These are phyloP conservation scores for Zasmidium angulare DNA, from an alignment of 2,329 filamentous ascomycete genomes.

Conservation along the genomic window DNA sequence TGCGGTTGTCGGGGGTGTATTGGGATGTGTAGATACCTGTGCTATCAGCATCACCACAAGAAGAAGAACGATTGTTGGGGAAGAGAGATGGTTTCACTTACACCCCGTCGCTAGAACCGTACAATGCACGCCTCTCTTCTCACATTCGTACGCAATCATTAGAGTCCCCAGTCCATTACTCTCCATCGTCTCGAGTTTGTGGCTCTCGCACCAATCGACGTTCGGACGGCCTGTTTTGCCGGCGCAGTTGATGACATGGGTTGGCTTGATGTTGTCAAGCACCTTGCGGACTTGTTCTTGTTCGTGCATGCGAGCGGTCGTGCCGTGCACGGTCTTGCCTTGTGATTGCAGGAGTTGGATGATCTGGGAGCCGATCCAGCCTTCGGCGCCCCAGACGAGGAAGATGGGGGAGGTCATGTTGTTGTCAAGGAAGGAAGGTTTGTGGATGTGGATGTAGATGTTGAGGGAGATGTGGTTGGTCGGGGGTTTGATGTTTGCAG, in stretches of 20 bases:
- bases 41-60: neutral
- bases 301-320: slow-evolving; percentile 66
- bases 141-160: slow-evolving; percentile 64
- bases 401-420: slow-evolving; percentile 43
- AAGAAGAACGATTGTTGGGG: neutral
- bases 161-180: slow-evolving; percentile 67
- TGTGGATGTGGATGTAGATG: neutral
- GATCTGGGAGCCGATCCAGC: slow-evolving; percentile 64
- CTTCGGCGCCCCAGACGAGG: slow-evolving; percentile 65
- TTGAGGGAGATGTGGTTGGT: neutral
- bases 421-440: neutral
- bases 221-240: slow-evolving; percentile 67
- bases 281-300: slow-evolving; percentile 57
- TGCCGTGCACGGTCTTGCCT: slow-evolving; percentile 61
- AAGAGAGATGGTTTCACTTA: neutral
- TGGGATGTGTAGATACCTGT: slow-evolving; percentile 28
- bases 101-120: slow-evolving; percentile 69
- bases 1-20: slow-evolving; percentile 11
- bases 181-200: slow-evolving; percentile 66
- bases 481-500: neutral
- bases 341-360: slow-evolving; percentile 58
- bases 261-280: slow-evolving; percentile 61
- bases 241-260: slow-evolving; percentile 66
- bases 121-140: slow-evolving; percentile 58
- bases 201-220: slow-evolving; percentile 70